A percentile compares a stretch with the other conserved stretches of the same genome.
Conservation (phyloP, 208 protist species). For the Naegleria fowleri region DNA sequence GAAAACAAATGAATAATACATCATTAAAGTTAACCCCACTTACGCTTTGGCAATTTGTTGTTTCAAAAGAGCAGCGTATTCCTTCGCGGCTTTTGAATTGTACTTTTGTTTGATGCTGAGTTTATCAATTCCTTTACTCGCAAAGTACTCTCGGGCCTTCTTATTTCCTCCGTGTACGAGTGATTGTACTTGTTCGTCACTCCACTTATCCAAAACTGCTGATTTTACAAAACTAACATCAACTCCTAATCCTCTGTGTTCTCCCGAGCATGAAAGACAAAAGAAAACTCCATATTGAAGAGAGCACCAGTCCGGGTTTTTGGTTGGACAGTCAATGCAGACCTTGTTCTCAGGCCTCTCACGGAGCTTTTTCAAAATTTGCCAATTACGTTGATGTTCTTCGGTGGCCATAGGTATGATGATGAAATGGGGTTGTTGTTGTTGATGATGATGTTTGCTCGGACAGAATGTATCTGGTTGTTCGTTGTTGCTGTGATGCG, state of each 20-base stretch:
- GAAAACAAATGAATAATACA: too few relatives aligned
- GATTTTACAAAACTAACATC: slow-evolving; percentile 87
- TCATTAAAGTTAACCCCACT: too few relatives aligned
- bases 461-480: too few relatives aligned
- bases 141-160: slow-evolving; percentile 16
- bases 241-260: slow-evolving; percentile 85
- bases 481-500: too few relatives aligned
- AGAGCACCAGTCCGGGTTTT: slow-evolving; percentile 90
- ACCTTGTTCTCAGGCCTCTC: slow-evolving; percentile 66
- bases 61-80: background rate
- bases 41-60: background rate
- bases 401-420: background rate
- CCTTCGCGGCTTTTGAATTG: background rate
- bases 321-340: slow-evolving; percentile 91
- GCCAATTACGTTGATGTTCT: background rate
- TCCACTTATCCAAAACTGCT: slow-evolving; percentile 7
- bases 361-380: slow-evolving; percentile 43
- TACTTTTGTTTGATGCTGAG: background rate
- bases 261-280: slow-evolving; percentile 90
- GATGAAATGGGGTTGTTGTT: too few relatives aligned
- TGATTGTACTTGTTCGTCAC: background rate
- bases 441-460: too few relatives aligned
- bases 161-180: background rate
- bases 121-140: background rate
- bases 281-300: slow-evolving; percentile 91